These are phyloP conservation scores for Didymella pomorum DNA, from an alignment of 2,329 filamentous ascomycete species.

Conservation along the genomic window DNA sequence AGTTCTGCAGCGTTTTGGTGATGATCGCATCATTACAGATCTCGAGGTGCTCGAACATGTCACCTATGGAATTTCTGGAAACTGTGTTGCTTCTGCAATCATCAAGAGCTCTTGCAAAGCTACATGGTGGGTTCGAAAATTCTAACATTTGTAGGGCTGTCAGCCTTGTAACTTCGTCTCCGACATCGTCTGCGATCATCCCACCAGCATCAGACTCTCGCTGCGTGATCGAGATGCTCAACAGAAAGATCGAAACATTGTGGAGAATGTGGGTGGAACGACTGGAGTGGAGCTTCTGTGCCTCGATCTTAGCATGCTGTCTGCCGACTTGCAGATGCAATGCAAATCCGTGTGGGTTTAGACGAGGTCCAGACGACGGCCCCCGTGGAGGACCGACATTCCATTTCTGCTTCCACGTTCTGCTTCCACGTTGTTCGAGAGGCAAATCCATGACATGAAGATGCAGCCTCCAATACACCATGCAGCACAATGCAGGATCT, in stretches of 20 bases:
- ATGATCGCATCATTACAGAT: not conserved
- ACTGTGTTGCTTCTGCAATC: no score
- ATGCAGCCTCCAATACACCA: constrained; percentile 1
- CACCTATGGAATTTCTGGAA: no score
- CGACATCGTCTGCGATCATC: not conserved
- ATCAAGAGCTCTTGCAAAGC: no score
- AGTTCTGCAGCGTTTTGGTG: not conserved
- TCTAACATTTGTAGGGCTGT: not conserved
- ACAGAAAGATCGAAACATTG: not conserved
- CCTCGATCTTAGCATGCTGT: not conserved
- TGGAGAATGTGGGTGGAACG: constrained; percentile 6
- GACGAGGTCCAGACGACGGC: not conserved
- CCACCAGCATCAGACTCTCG: not conserved
- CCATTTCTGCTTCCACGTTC: not conserved
- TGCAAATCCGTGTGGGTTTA: not conserved
- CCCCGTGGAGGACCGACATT: not conserved
- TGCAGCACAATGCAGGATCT: constrained; percentile 2
- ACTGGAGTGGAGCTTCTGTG: constrained; percentile 7
- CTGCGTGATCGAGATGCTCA: constrained; percentile 9
- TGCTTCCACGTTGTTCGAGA: not conserved
- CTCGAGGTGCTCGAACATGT: no score
- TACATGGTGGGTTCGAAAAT: not conserved
- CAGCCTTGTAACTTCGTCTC: not conserved
- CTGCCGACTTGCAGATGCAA: constrained; percentile 4
- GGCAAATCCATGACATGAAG: not conserved